phyloP scores from a whole-genome alignment of 805 yeast genomes.

The Kodamaea neixiangensis region DNA sequence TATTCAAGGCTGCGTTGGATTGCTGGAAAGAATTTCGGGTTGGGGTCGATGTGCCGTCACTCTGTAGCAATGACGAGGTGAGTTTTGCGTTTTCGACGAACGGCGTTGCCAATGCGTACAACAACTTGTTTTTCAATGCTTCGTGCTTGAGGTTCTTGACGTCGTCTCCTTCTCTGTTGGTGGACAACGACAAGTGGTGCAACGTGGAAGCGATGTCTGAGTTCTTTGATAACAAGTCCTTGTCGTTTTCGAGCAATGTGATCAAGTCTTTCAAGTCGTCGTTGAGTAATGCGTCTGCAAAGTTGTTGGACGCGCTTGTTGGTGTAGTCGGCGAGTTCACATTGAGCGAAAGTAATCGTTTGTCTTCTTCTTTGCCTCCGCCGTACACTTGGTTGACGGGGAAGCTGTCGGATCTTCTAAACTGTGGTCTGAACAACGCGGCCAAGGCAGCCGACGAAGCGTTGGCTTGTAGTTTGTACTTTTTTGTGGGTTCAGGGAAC shows the following conservation, averaged over 20 bases:
- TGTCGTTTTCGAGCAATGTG: conserved; percentile 44
- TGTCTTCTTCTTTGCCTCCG: conserved; percentile 10
- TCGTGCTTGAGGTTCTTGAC: conserved; percentile 33
- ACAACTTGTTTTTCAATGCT: conserved; percentile 45
- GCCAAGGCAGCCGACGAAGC: conserved; percentile 51
- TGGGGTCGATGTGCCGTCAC: conserved; percentile 19
- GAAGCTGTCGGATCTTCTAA: conserved; percentile 38
- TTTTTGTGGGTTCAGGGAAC: conserved; percentile 14
- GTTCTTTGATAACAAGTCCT: conserved; percentile 29
- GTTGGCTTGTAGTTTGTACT: conserved; percentile 31
- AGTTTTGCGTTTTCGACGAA: conserved; percentile 44
- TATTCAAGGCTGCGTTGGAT: conserved; percentile 29
- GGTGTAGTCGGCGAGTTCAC: neutral
- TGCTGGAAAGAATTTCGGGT: conserved; percentile 9
- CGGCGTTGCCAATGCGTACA: conserved; percentile 70
- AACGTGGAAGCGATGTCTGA: conserved; percentile 53
- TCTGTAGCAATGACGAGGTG: conserved; percentile 24
- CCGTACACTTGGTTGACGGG: conserved; percentile 25
- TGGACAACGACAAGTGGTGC: conserved; percentile 56
- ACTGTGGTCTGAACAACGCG: conserved; percentile 43
- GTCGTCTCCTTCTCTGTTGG: conserved; percentile 26
- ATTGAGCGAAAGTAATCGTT: conserved; percentile 7
- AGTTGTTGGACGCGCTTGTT: neutral
- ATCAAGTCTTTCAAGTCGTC: conserved; percentile 53
- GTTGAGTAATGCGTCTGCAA: conserved; percentile 20